These are phyloP conservation scores for Vitis hybrid DNA, from an alignment of 177 flowering plant species.

Conservation along the genomic window DNA sequence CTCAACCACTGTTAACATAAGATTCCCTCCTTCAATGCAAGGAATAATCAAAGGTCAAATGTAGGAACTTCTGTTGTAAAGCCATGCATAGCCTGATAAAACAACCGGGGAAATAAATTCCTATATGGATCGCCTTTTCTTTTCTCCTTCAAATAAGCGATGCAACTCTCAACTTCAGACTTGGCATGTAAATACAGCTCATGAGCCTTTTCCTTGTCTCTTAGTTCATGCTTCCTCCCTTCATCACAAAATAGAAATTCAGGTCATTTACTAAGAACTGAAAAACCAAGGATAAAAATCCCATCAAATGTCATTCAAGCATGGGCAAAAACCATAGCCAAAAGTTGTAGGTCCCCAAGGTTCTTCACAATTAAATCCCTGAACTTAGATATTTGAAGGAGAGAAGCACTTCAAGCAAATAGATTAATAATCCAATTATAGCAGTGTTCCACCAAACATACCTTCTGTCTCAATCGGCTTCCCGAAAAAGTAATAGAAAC, in stretches of 20 bases:
- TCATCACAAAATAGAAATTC: neutral
- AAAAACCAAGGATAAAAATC: too few species aligned
- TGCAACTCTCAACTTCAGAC: conserved; percentile 56
- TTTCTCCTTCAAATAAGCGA: conserved; percentile 61
- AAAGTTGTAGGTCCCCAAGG: too few species aligned
- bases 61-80: conserved; percentile 53
- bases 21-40: too few species aligned
- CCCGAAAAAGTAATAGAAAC: conserved; percentile 70
- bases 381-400: too few species aligned
- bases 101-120: conserved; percentile 41
- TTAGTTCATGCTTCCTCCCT: conserved; percentile 45
- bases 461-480: conserved; percentile 81
- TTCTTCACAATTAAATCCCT: too few species aligned
- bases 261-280: neutral
- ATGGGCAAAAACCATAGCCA: too few species aligned
- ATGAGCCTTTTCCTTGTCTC: conserved; percentile 49
- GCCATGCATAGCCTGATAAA: conserved; percentile 58
- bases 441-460: conserved; percentile 16
- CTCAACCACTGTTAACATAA: too few species aligned
- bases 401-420: too few species aligned
- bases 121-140: conserved; percentile 70
- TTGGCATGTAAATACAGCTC: conserved; percentile 58
- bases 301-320: too few species aligned
- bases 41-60: conserved; percentile 40
- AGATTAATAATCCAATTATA: neutral